Conservation (phyloP, 2,329 filamentous ascomycete genomes). For the Alternaria alternata region DNA sequence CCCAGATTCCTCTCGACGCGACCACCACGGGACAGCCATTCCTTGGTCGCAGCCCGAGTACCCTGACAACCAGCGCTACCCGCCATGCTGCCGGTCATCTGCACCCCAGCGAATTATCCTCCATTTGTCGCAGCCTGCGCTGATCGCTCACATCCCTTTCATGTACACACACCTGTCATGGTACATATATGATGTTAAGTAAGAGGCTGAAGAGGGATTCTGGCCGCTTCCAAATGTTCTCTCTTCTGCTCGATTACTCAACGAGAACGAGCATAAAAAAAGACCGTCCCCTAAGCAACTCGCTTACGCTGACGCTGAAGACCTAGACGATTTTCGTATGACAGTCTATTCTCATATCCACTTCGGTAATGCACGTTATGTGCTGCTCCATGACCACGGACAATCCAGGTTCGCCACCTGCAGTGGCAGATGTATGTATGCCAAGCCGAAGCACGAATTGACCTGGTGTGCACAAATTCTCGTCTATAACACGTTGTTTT, state of each 20-base stretch:
- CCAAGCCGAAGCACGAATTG: slow-evolving; percentile 29
- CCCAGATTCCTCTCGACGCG: slow-evolving; percentile 29
- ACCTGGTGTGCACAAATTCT: slow-evolving; percentile 29
- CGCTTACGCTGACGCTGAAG: slow-evolving; percentile 30
- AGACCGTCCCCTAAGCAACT: slow-evolving; percentile 36
- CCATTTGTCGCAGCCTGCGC: slow-evolving; percentile 34
- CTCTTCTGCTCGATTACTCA: background rate
- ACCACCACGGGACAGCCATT: slow-evolving; percentile 21
- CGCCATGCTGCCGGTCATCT: slow-evolving; percentile 45
- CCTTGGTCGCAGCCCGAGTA: slow-evolving; percentile 25
- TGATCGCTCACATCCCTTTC: slow-evolving; percentile 33
- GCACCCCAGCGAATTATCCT: slow-evolving; percentile 34
- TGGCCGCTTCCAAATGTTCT: slow-evolving; percentile 21
- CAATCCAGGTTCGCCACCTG: slow-evolving; percentile 33
- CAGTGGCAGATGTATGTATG: slow-evolving; percentile 29
- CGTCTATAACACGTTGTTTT: slow-evolving; percentile 37
- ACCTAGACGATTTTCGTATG: slow-evolving; percentile 32
- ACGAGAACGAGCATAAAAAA: slow-evolving; percentile 15
- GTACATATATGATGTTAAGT: slow-evolving; percentile 37
- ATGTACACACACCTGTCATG: slow-evolving; percentile 29
- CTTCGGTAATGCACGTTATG: slow-evolving; percentile 43
- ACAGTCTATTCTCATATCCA: slow-evolving; percentile 34
- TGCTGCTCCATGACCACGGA: slow-evolving; percentile 34
- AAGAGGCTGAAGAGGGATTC: slow-evolving; percentile 24
- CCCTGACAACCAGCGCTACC: slow-evolving; percentile 31